Percentiles rank a stretch among this genome's conserved stretches.
Conservation (phyloP, 768 basidiomycete species). For the Tylopilus vinaceipallidus region DNA sequence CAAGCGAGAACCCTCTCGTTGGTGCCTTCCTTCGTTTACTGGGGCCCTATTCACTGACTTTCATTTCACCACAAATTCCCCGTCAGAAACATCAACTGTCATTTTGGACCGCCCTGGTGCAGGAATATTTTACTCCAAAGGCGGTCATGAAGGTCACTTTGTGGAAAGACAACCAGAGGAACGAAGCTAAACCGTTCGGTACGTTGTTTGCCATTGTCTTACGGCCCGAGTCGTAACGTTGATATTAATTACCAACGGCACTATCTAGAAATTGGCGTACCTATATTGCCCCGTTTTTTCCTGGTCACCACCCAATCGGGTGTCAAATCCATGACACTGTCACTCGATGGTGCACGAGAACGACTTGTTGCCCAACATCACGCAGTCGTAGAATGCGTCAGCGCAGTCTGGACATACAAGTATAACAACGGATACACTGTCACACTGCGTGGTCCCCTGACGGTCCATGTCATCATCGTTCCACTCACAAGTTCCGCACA, state of each 20-base stretch:
- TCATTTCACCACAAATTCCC: background rate
- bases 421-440: slow-evolving; percentile 80
- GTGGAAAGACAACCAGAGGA: slow-evolving; percentile 82
- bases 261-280: slow-evolving; percentile 68
- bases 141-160: slow-evolving; percentile 77
- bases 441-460: slow-evolving; percentile 71
- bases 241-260: slow-evolving; percentile 11
- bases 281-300: slow-evolving; percentile 81
- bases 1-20: slow-evolving; percentile 51
- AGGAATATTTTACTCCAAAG: slow-evolving; percentile 67
- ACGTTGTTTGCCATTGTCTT: slow-evolving; percentile 26
- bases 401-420: slow-evolving; percentile 78
- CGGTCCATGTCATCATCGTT: slow-evolving; percentile 52
- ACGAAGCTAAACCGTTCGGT: slow-evolving; percentile 86
- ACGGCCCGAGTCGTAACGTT: slow-evolving; percentile 3
- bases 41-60: slow-evolving; percentile 4
- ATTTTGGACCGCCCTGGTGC: slow-evolving; percentile 66
- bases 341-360: slow-evolving; percentile 76
- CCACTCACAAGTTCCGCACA: slow-evolving; percentile 21
- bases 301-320: slow-evolving; percentile 82
- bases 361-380: slow-evolving; percentile 47
- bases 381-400: slow-evolving; percentile 64
- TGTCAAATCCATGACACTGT: slow-evolving; percentile 79
- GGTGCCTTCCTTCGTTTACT: slow-evolving; percentile 2
- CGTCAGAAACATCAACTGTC: slow-evolving; percentile 58